phyloP scores from a whole-genome alignment of 306 rosid species.

The Mimosa pudica region DNA sequence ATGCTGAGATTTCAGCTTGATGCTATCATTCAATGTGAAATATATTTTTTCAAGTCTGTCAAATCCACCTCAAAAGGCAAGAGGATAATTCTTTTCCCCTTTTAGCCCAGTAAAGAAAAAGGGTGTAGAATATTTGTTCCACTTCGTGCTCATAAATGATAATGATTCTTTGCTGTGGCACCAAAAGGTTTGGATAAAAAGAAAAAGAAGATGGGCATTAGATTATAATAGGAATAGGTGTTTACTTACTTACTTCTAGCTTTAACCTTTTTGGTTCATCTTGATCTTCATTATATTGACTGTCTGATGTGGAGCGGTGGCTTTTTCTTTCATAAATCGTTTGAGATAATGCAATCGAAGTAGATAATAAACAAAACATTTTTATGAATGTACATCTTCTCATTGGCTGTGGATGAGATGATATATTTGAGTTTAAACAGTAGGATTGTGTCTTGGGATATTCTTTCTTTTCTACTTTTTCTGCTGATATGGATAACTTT shows the following conservation, averaged over 20 bases:
- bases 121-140: neutral
- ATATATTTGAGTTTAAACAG: neutral
- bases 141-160: neutral
- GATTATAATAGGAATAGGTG: neutral
- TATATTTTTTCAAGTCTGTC: neutral
- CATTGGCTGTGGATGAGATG: neutral
- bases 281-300: neutral
- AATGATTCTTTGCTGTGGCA: neutral
- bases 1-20: neutral
- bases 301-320: neutral
- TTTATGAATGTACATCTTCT: neutral
- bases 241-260: neutral
- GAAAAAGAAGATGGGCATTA: neutral
- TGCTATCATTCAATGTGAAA: neutral
- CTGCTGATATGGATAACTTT: neutral
- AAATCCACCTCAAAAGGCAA: neutral
- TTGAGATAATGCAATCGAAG: neutral
- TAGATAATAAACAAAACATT: neutral
- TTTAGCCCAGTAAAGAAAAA: neutral
- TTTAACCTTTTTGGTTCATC: neutral
- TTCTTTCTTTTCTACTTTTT: neutral
- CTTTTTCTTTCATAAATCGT: neutral
- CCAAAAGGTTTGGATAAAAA: neutral
- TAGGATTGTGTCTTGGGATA: neutral
- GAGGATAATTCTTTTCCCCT: neutral